Evolutionary conservation across 306 rosid genomes (phyloP).

Genomic region (Glycine tomentella): DNA sequence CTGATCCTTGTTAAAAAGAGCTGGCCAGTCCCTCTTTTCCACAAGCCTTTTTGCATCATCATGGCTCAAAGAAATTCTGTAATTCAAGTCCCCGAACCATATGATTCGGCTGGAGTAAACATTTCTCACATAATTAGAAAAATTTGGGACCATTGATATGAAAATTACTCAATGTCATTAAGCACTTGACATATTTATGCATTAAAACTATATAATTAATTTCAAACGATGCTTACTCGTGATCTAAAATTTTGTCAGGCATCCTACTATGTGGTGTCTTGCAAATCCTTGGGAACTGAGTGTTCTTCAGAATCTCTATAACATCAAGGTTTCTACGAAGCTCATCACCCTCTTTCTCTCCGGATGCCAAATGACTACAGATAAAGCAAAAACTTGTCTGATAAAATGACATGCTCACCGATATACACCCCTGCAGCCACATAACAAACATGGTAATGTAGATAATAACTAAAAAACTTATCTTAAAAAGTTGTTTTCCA

Average conservation of each 20-base stretch:
- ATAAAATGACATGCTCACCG: slow-evolving; percentile 77
- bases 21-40: slow-evolving; percentile 73
- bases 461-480: background rate
- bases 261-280: slow-evolving; percentile 59
- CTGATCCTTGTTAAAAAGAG: slow-evolving; percentile 93
- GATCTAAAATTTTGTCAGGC: slow-evolving; percentile 84
- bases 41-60: slow-evolving; percentile 78
- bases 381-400: slow-evolving; percentile 77
- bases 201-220: slow-evolving; percentile 12
- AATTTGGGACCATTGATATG: slow-evolving; percentile 31
- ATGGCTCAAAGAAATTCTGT: slow-evolving; percentile 85
- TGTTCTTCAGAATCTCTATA: slow-evolving; percentile 75
- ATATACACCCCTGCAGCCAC: slow-evolving; percentile 76
- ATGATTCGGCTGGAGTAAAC: slow-evolving; percentile 75
- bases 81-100: slow-evolving; percentile 97
- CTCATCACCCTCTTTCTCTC: slow-evolving; percentile 81
- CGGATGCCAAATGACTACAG: slow-evolving; percentile 82
- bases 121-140: slow-evolving; percentile 43
- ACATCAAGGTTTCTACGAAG: slow-evolving; percentile 75
- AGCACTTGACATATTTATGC: background rate
- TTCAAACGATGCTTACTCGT: slow-evolving; percentile 74
- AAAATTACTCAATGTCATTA: slow-evolving; percentile 18
- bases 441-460: slow-evolving; percentile 27
- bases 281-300: slow-evolving; percentile 73
- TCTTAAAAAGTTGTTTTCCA: background rate